Evolutionary conservation across 1,284 basidiomycete genomes (phyloP).

Genomic region (Boletus sp.): DNA sequence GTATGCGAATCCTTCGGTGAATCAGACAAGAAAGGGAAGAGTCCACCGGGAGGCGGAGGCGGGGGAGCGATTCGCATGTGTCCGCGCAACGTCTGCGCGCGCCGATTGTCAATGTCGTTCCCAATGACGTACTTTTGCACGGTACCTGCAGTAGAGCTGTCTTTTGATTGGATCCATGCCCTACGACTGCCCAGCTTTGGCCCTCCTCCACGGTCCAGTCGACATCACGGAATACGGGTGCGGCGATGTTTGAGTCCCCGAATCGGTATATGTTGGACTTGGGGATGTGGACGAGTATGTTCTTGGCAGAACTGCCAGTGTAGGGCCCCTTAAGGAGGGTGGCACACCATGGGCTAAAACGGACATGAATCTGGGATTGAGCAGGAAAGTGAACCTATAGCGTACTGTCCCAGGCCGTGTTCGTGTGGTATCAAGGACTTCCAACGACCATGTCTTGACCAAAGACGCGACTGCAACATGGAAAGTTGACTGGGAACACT

Average conservation of each 20-base stretch:
- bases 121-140: not conserved
- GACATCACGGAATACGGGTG: slow-evolving; percentile 52
- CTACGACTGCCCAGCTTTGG: slow-evolving; percentile 74
- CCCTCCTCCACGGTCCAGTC: slow-evolving; percentile 61
- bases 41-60: slow-evolving; percentile 58
- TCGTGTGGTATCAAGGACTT: not conserved
- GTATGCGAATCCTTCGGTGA: slow-evolving; percentile 45
- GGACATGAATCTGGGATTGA: not conserved
- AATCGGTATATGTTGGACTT: slow-evolving; percentile 51
- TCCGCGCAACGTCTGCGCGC: slow-evolving; percentile 60
- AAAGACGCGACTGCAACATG: slow-evolving; percentile 10
- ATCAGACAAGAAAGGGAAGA: slow-evolving; percentile 67
- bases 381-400: not conserved
- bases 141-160: slow-evolving; percentile 58
- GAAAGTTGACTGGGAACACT: not conserved
- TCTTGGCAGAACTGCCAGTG: not conserved
- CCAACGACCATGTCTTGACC: slow-evolving; percentile 4
- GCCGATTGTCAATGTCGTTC: not conserved
- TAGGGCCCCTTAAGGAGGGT: slow-evolving; percentile 5
- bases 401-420: not conserved
- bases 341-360: not conserved
- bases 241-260: slow-evolving; percentile 43
- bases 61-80: slow-evolving; percentile 65
- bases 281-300: slow-evolving; percentile 41
- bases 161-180: slow-evolving; percentile 52